Conservation (phyloP, 352 stramenopile species). For the Pythium phragmiticola region DNA sequence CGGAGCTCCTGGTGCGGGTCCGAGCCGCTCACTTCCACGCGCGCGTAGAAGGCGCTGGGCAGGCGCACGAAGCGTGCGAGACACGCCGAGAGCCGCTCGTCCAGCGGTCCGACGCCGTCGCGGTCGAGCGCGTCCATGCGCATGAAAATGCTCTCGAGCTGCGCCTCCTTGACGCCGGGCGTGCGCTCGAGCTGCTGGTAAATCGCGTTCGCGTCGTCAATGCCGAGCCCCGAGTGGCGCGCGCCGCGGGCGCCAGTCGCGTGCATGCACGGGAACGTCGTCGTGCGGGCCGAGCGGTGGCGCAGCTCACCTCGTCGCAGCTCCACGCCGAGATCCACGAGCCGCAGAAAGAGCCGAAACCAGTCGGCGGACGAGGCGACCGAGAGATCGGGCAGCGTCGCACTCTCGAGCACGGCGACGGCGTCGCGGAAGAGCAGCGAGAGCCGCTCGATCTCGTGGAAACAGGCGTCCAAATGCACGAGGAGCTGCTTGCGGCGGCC, state of each 20-base stretch:
- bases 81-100: constrained; percentile 49
- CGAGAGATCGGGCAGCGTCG: constrained; percentile 37
- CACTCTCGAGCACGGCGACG: constrained; percentile 48
- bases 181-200: constrained; percentile 44
- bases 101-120: constrained; percentile 50
- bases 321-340: constrained; percentile 63
- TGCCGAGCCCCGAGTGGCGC: constrained; percentile 62
- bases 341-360: constrained; percentile 73
- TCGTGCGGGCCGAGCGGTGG: constrained; percentile 37
- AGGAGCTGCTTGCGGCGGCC: constrained; percentile 34
- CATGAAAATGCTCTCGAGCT: constrained; percentile 48
- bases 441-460: constrained; percentile 54
- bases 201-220: constrained; percentile 73
- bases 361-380: constrained; percentile 40
- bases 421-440: constrained; percentile 31
- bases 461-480: constrained; percentile 43
- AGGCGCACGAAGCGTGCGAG: constrained; percentile 37
- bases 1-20: constrained; percentile 59
- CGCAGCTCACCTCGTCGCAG: constrained; percentile 74
- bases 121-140: constrained; percentile 62
- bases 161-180: constrained; percentile 36
- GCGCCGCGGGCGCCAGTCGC: constrained; percentile 60
- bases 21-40: constrained; percentile 50
- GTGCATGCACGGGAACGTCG: constrained; percentile 55
- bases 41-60: constrained; percentile 44